Evolutionary conservation across 805 yeast species (phyloP), one percentile per base, ranked within the genome.

Genomic region (Sugiyamaella floridensis): DNA sequence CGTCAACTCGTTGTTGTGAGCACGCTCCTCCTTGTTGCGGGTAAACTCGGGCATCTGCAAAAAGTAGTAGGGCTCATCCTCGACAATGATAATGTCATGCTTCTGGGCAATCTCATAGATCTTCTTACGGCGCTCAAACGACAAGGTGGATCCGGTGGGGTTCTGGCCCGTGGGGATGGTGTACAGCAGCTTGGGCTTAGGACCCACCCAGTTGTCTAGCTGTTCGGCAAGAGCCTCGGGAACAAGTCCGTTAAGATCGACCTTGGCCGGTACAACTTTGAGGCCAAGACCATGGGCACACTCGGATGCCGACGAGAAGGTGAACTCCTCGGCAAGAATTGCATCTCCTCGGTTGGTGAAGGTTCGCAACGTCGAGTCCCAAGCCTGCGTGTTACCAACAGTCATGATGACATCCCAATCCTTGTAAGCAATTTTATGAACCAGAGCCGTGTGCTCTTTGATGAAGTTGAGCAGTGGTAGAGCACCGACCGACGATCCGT

Each of bases 51-150:
- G 92, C 95, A 92, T 89, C 73, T 92, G 99, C 67, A 92, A 75
- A 76, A 89, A 92, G 76, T 88, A 92, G 81, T 92, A 92, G 51
- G 99, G 99, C 72, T 93, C 99, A 69, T 92, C 99, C 74, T 92
- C 99, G 49, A 92, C 69, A 60, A 92, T 83, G 52, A 92, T 63
- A 66, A 92, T 77, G 71, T 93, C 97, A 69, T 89, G 86, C 73
- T 88, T 83, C 66, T 80, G 83, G 37, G 95, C 92, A 57, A 92
- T 66, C 56, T 79, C 77, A 71, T 89, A 90, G 60, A 93, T 78
- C 52, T 77, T 80, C 56, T 71, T 67, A 73, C 97, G 86, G 74
- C 98, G 82, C 63, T 87, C 90, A 26, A 64, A 71, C 37, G 85
- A 74, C 63, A 93, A 74, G 20, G 89, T 86, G 2, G 95, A 83